These are phyloP conservation scores for Acanthamoeba healyi DNA, from an alignment of 208 protist species.

Conservation along the genomic window DNA sequence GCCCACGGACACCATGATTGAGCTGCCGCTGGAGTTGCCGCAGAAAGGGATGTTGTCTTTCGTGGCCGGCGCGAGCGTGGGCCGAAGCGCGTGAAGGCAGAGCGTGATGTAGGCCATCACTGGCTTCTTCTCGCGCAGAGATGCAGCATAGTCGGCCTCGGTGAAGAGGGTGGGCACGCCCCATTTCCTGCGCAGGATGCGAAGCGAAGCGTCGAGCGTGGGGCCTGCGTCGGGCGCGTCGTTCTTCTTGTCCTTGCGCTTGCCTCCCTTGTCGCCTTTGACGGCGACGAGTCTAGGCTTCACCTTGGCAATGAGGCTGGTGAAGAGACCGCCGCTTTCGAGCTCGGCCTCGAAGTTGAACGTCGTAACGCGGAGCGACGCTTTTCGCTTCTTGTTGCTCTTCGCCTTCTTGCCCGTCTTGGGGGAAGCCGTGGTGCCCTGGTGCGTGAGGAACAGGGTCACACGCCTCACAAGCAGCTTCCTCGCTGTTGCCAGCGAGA, in stretches of 20 bases:
- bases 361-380: background rate
- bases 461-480: background rate
- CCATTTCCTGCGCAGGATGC: background rate
- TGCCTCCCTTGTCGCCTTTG: background rate
- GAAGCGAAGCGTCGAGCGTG: background rate
- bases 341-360: background rate
- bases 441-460: background rate
- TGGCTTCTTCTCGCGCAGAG: background rate
- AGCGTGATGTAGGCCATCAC: background rate
- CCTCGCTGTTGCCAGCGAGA: background rate
- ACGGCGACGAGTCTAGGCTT: background rate
- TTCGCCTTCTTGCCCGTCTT: background rate
- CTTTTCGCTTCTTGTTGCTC: background rate
- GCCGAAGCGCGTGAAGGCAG: background rate
- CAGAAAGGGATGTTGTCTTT: background rate
- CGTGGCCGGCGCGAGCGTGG: background rate
- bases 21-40: background rate
- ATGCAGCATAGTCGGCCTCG: background rate
- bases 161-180: constrained; percentile 1
- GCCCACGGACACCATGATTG: background rate
- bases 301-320: background rate
- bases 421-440: background rate
- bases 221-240: background rate
- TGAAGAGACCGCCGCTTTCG: background rate
- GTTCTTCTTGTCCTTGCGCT: background rate